These are phyloP conservation scores for Simplicillium sp. DNA, from an alignment of 2,329 filamentous ascomycete species.

Conservation along the genomic window DNA sequence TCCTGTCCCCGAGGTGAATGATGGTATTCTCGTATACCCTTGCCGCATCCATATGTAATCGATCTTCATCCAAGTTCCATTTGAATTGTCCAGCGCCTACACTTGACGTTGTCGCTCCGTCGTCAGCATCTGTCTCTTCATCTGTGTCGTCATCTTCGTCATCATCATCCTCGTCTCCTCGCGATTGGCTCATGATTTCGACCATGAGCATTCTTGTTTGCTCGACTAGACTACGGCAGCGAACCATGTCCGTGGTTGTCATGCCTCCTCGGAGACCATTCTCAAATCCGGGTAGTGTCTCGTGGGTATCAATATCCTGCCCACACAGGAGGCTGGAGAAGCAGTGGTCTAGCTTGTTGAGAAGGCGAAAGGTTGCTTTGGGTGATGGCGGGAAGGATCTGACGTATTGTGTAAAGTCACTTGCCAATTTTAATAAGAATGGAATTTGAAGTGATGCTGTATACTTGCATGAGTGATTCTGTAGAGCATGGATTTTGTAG, in stretches of 20 bases:
- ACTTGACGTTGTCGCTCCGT: slow-evolving; percentile 6
- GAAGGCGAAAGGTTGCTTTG: slow-evolving; percentile 56
- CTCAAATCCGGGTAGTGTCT: slow-evolving; percentile 62
- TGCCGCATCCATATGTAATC: slow-evolving; percentile 60
- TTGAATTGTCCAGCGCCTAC: slow-evolving; percentile 17
- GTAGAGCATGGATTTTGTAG: not conserved
- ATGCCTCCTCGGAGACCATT: slow-evolving; percentile 53
- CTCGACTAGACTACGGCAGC: slow-evolving; percentile 73
- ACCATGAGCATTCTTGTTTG: slow-evolving; percentile 63
- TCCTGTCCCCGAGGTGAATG: slow-evolving; percentile 58
- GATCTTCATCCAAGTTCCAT: slow-evolving; percentile 35
- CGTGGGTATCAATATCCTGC: slow-evolving; percentile 54
- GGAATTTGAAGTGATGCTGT: slow-evolving; percentile 72
- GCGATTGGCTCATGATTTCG: slow-evolving; percentile 47
- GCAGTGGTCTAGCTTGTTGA: slow-evolving; percentile 74
- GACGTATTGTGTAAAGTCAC: slow-evolving; percentile 63
- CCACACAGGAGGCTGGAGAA: slow-evolving; percentile 69
- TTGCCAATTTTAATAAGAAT: slow-evolving; percentile 70
- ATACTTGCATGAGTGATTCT: not conserved
- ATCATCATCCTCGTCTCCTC: slow-evolving; percentile 30
- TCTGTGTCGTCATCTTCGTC: slow-evolving; percentile 12
- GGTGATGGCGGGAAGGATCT: slow-evolving; percentile 56
- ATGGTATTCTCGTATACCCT: slow-evolving; percentile 74
- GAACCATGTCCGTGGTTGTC: slow-evolving; percentile 76
- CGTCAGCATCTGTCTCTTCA: slow-evolving; percentile 1